A percentile compares a stretch with the other conserved stretches of the same genome.
These are phyloP conservation scores for Saccharomyces hybrid DNA, from an alignment of 1,139 yeast genomes.

Conservation along the genomic window DNA sequence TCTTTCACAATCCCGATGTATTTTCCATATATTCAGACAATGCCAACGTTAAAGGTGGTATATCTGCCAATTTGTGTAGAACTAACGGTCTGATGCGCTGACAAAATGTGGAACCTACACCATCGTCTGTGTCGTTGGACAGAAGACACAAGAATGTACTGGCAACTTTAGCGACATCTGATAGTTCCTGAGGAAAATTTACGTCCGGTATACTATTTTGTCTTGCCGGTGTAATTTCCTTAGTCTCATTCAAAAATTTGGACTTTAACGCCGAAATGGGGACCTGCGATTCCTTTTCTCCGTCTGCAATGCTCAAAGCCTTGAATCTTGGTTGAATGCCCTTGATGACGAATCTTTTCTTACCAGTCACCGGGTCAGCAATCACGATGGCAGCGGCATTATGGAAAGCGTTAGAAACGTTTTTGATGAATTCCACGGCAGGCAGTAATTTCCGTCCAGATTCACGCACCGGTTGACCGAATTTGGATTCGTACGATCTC, in stretches of 20 bases:
- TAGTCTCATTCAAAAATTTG: constrained; percentile 16
- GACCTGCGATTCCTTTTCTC: constrained; percentile 10
- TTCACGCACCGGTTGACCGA: constrained; percentile 45
- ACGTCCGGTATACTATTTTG: constrained; percentile 25
- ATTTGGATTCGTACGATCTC: constrained; percentile 89
- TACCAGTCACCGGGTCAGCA: constrained; percentile 46
- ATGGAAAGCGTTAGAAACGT: constrained; percentile 90
- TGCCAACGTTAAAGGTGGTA: constrained; percentile 28
- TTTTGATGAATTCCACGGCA: constrained; percentile 93
- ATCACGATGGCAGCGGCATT: constrained; percentile 91
- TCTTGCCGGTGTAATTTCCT: constrained; percentile 18
- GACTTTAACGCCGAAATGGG: constrained; percentile 6
- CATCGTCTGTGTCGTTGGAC: constrained; percentile 27
- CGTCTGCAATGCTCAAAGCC: constrained; percentile 37
- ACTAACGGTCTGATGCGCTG: constrained; percentile 25
- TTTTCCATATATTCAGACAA: constrained; percentile 30
- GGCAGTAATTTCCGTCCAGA: constrained; percentile 58
- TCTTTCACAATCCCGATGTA: constrained; percentile 18
- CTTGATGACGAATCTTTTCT: constrained; percentile 78
- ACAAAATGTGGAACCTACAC: constrained; percentile 23
- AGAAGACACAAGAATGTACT: constrained; percentile 28
- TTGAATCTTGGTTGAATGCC: constrained; percentile 68
- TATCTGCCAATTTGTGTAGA: constrained; percentile 27
- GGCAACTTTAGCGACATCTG: constrained; percentile 30
- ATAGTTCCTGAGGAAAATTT: constrained; percentile 23